Evolutionary conservation across 2,329 filamentous ascomycete species (phyloP).

Genomic region (Paecilomyces sp.): DNA sequence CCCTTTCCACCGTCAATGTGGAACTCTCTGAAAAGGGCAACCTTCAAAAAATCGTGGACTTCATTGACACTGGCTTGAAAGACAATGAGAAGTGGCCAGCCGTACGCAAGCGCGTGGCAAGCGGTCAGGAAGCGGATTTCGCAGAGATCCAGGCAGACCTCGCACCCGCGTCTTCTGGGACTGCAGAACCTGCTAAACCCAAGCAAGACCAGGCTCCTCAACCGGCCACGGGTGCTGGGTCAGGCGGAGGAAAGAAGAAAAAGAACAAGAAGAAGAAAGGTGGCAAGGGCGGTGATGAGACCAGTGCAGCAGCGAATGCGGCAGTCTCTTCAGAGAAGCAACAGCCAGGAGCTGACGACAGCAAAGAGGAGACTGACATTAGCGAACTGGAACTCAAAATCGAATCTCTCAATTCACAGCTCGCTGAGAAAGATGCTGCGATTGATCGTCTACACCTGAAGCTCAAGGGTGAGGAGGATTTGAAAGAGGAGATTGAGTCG

Average conservation of each 20-base stretch:
- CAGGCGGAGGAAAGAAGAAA: constrained; percentile 60
- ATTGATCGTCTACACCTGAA: constrained; percentile 66
- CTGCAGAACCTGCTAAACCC: constrained; percentile 14
- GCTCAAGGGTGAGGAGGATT: constrained; percentile 66
- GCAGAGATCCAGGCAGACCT: constrained; percentile 26
- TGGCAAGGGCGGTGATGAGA: constrained; percentile 43
- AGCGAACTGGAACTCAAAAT: constrained; percentile 30
- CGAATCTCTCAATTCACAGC: constrained; percentile 24
- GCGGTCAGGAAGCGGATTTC: constrained; percentile 28
- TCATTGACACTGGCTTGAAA: constrained; percentile 32
- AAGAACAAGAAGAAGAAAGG: constrained; percentile 87
- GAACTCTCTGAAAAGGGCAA: constrained; percentile 33
- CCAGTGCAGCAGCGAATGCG: constrained; percentile 15
- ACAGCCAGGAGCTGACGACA: constrained; percentile 19
- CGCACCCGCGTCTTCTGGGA: constrained; percentile 13
- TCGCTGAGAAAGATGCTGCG: constrained; percentile 57
- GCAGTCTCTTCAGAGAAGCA: constrained; percentile 9
- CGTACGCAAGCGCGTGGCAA: constrained; percentile 23
- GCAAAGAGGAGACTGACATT: constrained; percentile 27
- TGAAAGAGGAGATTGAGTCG: constrained; percentile 79
- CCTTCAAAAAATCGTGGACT: constrained; percentile 29
- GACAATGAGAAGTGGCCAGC: constrained; percentile 28
- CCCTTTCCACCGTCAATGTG: constrained; percentile 38
- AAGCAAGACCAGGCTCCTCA: constrained; percentile 13
- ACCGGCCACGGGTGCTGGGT: constrained; percentile 20